Evolutionary conservation across 2,329 filamentous ascomycete genomes (phyloP).

Genomic region (Lecanicillium sp.): DNA sequence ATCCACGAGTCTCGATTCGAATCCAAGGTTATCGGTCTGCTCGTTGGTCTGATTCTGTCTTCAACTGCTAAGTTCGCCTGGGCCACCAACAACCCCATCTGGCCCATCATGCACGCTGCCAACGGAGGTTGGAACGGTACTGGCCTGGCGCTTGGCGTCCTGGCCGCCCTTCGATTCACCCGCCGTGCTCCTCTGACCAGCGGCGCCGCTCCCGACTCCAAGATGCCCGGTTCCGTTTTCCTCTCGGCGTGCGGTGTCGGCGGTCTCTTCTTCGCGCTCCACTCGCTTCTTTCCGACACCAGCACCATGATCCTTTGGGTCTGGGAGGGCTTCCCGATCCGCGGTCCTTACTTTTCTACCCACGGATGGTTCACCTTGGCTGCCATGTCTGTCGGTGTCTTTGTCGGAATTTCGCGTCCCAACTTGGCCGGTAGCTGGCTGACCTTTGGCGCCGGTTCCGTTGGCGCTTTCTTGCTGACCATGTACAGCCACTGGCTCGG

Average conservation of each 20-base stretch:
- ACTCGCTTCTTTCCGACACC: conserved; percentile 89
- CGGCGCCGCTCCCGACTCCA: conserved; percentile 27
- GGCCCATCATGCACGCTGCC: conserved; percentile 83
- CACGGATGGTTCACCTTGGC: conserved; percentile 83
- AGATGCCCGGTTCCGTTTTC: conserved; percentile 56
- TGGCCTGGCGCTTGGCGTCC: conserved; percentile 67
- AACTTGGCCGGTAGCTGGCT: conserved; percentile 70
- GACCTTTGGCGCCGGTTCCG: conserved; percentile 68
- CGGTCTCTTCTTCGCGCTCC: conserved; percentile 80
- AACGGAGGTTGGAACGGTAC: conserved; percentile 92
- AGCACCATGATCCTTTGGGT: conserved; percentile 99
- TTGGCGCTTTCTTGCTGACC: conserved; percentile 75
- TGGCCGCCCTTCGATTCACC: conserved; percentile 72
- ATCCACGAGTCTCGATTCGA: conserved; percentile 71
- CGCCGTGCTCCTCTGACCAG: conserved; percentile 51
- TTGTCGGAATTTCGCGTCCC: conserved; percentile 70
- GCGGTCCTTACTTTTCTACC: conserved; percentile 81
- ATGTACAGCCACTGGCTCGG: conserved; percentile 77
- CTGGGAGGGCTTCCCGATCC: conserved; percentile 92
- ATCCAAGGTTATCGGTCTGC: conserved; percentile 72
- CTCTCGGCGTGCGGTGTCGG: conserved; percentile 73
- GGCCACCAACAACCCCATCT: conserved; percentile 92
- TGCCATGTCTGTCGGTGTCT: conserved; percentile 76
- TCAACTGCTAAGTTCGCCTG: conserved; percentile 88
- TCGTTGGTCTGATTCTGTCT: conserved; percentile 75